Conservation (phyloP, 805 yeast species). For the Cyberlindnera mycetangii region DNA sequence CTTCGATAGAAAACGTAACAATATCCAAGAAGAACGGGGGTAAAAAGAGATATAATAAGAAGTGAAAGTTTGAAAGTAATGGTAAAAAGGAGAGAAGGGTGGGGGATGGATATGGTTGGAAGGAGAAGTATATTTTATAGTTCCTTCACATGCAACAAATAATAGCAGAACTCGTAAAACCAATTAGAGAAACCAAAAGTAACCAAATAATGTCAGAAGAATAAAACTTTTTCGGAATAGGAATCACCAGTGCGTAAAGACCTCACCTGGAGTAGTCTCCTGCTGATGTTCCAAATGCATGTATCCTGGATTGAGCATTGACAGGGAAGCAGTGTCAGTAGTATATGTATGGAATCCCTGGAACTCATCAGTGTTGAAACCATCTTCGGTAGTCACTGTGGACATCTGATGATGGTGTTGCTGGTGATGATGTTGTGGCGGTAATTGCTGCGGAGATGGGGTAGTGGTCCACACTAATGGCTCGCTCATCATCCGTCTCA, state of each 20-base stretch:
- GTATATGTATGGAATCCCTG: constrained; percentile 17
- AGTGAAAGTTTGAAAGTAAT: background rate
- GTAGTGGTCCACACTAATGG: constrained; percentile 7
- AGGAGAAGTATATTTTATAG: background rate
- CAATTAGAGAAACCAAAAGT: background rate
- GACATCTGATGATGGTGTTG: constrained; percentile 13
- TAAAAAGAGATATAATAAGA: background rate
- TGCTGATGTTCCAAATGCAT: constrained; percentile 19
- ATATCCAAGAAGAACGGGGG: background rate
- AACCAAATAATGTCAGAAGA: background rate
- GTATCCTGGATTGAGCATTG: constrained; percentile 20
- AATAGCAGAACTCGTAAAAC: constrained; percentile 1
- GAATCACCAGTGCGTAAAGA: constrained; percentile 21
- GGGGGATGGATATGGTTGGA: background rate
- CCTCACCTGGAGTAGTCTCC: constrained; percentile 14
- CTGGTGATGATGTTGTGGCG: background rate
- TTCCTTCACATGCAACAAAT: constrained; percentile 5
- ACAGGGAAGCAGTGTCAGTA: constrained; percentile 11
- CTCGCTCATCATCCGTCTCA: constrained; percentile 20
- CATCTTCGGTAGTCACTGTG: constrained; percentile 10
- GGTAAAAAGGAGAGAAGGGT: background rate
- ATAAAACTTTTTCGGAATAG: background rate
- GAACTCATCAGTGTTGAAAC: constrained; percentile 22
- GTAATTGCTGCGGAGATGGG: background rate
- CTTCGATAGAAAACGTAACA: constrained; percentile 2